A percentile compares a stretch with the other conserved stretches of the same genome.
Conservation (phyloP, 2,329 filamentous ascomycete species). For the Ceratocystis huliohia region DNA sequence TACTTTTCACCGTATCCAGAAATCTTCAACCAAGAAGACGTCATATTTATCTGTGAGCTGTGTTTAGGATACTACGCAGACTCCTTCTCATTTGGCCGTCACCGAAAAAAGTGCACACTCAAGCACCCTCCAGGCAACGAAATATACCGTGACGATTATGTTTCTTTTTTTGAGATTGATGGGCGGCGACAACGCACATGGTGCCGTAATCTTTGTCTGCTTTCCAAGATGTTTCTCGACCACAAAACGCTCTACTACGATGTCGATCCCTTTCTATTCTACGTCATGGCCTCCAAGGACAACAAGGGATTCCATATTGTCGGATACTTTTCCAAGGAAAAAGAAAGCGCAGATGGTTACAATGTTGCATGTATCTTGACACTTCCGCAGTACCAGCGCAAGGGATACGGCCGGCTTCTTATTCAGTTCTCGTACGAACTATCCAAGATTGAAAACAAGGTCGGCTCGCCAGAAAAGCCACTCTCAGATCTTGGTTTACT, state of each 20-base stretch:
- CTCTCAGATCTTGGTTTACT: slow-evolving; percentile 85
- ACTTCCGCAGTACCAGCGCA: slow-evolving; percentile 87
- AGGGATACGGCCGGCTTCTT: slow-evolving; percentile 81
- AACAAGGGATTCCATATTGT: slow-evolving; percentile 88
- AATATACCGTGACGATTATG: slow-evolving; percentile 86
- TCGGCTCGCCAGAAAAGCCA: slow-evolving; percentile 93
- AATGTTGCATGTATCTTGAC: slow-evolving; percentile 98
- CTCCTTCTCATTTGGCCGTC: slow-evolving; percentile 67
- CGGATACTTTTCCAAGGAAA: slow-evolving; percentile 99
- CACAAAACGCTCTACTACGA: slow-evolving; percentile 99
- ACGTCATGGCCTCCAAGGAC: slow-evolving; percentile 86
- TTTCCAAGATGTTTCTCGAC: slow-evolving; percentile 92
- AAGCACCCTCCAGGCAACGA: slow-evolving; percentile 94
- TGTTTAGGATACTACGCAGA: slow-evolving; percentile 85
- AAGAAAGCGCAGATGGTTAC: slow-evolving; percentile 91
- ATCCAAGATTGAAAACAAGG: slow-evolving; percentile 84
- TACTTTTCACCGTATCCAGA: slow-evolving; percentile 97
- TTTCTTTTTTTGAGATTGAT: slow-evolving; percentile 96
- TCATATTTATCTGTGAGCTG: slow-evolving; percentile 95
- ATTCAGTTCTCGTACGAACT: slow-evolving; percentile 98
- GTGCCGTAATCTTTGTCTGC: slow-evolving; percentile 87
- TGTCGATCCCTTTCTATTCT: slow-evolving; percentile 97
- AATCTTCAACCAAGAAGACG: slow-evolving; percentile 72
- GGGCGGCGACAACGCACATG: slow-evolving; percentile 87
- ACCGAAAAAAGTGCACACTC: slow-evolving; percentile 79